A percentile compares a stretch with the other conserved stretches of the same genome.
phyloP scores from a whole-genome alignment of 75 land plant genomes.

The Cunninghamia lanceolata region DNA sequence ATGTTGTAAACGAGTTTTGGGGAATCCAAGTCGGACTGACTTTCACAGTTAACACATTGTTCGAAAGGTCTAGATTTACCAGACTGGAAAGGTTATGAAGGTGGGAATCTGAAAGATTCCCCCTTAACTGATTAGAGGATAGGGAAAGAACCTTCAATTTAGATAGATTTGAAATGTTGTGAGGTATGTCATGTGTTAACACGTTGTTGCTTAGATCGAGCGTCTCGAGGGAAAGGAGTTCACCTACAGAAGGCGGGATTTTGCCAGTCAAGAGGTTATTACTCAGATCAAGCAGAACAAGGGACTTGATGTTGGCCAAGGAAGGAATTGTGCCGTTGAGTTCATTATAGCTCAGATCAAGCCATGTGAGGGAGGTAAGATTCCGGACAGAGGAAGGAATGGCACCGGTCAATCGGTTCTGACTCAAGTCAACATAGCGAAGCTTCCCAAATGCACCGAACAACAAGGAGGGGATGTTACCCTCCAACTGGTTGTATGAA shows the following conservation, averaged over 20 bases:
- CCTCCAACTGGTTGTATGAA: not conserved
- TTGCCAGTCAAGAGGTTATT: not conserved
- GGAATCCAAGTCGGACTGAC: too few species aligned
- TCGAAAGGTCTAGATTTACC: too few species aligned
- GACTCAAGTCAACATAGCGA: not conserved
- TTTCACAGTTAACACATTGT: too few species aligned
- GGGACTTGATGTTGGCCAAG: not conserved
- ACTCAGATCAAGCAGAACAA: not conserved
- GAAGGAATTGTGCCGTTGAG: not conserved
- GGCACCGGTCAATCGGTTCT: not conserved
- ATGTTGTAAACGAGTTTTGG: too few species aligned
- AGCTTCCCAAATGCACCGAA: not conserved
- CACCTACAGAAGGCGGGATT: constrained; percentile 4
- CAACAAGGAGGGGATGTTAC: not conserved
- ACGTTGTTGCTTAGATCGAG: constrained; percentile 6
- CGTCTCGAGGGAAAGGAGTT: not conserved
- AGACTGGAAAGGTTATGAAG: too few species aligned
- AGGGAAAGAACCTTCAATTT: not conserved
- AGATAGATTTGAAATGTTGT: constrained; percentile 1
- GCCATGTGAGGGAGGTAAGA: not conserved
- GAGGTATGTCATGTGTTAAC: not conserved
- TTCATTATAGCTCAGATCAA: not conserved
- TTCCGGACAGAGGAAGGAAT: not conserved
- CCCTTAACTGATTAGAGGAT: not conserved
- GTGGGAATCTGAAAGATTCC: too few species aligned